These are phyloP conservation scores for Fonsecaea monophora DNA, from an alignment of 2,329 filamentous ascomycete genomes.

Conservation along the genomic window DNA sequence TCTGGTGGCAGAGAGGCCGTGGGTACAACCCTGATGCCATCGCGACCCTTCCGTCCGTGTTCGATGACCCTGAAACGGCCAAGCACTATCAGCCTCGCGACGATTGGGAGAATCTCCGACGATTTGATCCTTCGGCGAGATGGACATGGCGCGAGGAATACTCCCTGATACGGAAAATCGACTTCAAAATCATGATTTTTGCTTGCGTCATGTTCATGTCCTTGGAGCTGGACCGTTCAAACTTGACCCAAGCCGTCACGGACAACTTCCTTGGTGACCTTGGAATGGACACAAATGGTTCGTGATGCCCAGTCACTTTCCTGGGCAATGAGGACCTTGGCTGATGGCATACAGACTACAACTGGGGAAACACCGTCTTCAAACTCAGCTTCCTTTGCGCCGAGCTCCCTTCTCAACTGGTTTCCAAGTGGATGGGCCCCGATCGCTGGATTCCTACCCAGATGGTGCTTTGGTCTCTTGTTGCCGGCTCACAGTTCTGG, in stretches of 20 bases:
- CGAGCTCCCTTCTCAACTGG: slow-evolving; percentile 67
- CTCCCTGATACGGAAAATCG: slow-evolving; percentile 35
- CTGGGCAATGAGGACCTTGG: slow-evolving; percentile 11
- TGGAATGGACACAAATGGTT: slow-evolving; percentile 56
- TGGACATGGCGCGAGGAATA: slow-evolving; percentile 44
- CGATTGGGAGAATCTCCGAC: slow-evolving; percentile 49
- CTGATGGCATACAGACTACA: slow-evolving; percentile 50
- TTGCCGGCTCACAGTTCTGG: slow-evolving; percentile 60
- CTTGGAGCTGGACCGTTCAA: slow-evolving; percentile 68
- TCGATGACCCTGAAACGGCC: slow-evolving; percentile 52
- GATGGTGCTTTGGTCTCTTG: slow-evolving; percentile 63
- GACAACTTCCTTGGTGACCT: slow-evolving; percentile 64
- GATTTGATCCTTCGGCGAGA: slow-evolving; percentile 44
- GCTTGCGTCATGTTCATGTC: slow-evolving; percentile 66
- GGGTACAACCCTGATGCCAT: slow-evolving; percentile 42
- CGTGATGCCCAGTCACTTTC: not conserved
- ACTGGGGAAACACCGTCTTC: slow-evolving; percentile 62
- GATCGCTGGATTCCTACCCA: slow-evolving; percentile 67
- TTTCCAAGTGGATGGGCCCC: slow-evolving; percentile 63
- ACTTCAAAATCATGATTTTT: slow-evolving; percentile 42
- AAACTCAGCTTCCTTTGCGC: slow-evolving; percentile 60
- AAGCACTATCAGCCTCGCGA: slow-evolving; percentile 44
- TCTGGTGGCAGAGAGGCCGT: slow-evolving; percentile 43
- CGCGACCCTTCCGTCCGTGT: slow-evolving; percentile 53
- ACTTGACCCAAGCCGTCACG: slow-evolving; percentile 65